Base-by-base conservation (phyloP, 1,284 basidiomycete species). In the Cystobasidium slooffiae region DNA sequence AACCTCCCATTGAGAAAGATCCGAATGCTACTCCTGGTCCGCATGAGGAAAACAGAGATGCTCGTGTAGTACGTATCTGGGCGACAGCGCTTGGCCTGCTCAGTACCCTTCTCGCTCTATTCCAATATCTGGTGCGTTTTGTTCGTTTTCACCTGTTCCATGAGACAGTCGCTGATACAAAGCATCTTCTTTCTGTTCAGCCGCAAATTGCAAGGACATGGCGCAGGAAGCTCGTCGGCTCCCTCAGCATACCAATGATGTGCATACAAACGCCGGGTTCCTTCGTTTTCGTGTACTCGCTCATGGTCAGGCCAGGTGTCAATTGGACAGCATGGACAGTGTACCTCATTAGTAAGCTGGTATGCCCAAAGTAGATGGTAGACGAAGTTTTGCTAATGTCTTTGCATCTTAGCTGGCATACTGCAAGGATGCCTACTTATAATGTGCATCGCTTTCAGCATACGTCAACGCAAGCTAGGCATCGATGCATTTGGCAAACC, bases 191-290 rank as follows among this genome's bases (percentile, higher is more conserved):
- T 58, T 69, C 61, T 1, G 9, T n/a, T 12, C 62, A 31, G 47
- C 46, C 66, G 12, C 55, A 73, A 66, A 66, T 73, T 22, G 24
- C 44, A 39, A 37, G 52, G 7, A 73, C 70, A 16, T 73, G 70
- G 70, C 49, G 51, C 6, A 47, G 70, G 1, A 73, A 73, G 39
- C 70, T 73, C 12, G 63, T 73, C 22, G 70, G 70, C 22, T 53
- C 59, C 12, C 85, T 97, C 31, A 94, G 91, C 78, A 91, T 98
- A 76, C 90, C 90, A 0, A 97, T 93, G 87, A 97, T 98, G 95
- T 85, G 88, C 64, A 91, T 98, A 37, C 95, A 99, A 83, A 93
- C 90, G 7, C 96, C 96, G 0, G 96, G 96, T 1, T 91, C 91
- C 0, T 85, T 93, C 22, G 82, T 94, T 49, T 97, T 99, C 88